Percentiles rank a stretch among this genome's conserved stretches.
These are phyloP conservation scores for Penicillium sp. DNA, from an alignment of 2,329 filamentous ascomycete genomes.

Conservation along the genomic window DNA sequence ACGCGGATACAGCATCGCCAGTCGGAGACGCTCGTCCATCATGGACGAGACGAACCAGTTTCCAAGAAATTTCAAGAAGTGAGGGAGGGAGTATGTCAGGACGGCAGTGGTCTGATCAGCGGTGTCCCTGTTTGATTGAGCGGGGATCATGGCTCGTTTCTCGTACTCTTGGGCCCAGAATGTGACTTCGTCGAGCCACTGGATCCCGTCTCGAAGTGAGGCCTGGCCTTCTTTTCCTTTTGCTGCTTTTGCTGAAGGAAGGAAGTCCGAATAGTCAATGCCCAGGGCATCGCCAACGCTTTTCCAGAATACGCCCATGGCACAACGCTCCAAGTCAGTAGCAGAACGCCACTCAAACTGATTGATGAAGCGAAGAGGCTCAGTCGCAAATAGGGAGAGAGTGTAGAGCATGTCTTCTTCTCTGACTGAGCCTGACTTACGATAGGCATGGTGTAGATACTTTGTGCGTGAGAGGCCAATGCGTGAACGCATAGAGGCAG, in stretches of 20 bases:
- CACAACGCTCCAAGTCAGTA: slow-evolving; percentile 64
- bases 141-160: slow-evolving; percentile 53
- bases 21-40: slow-evolving; percentile 61
- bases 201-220: slow-evolving; percentile 46
- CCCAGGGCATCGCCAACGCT: slow-evolving; percentile 66
- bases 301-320: slow-evolving; percentile 67
- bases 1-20: slow-evolving; percentile 58
- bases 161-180: slow-evolving; percentile 59
- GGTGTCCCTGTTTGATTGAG: slow-evolving; percentile 46
- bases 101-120: slow-evolving; percentile 60
- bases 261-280: slow-evolving; percentile 46
- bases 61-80: slow-evolving; percentile 43
- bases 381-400: slow-evolving; percentile 60
- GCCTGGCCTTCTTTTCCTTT: not conserved
- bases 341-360: slow-evolving; percentile 67
- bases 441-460: slow-evolving; percentile 58
- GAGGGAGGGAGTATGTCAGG: slow-evolving; percentile 55
- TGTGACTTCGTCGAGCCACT: slow-evolving; percentile 51
- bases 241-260: slow-evolving; percentile 17
- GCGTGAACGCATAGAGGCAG: slow-evolving; percentile 41
- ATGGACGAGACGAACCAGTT: slow-evolving; percentile 54
- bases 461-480: slow-evolving; percentile 62
- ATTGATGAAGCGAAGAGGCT: slow-evolving; percentile 61
- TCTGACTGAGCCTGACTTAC: slow-evolving; percentile 55
- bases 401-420: slow-evolving; percentile 65